These are phyloP conservation scores for Taiozyma sp. DNA, from an alignment of 1,139 yeast genomes.

Conservation along the genomic window DNA sequence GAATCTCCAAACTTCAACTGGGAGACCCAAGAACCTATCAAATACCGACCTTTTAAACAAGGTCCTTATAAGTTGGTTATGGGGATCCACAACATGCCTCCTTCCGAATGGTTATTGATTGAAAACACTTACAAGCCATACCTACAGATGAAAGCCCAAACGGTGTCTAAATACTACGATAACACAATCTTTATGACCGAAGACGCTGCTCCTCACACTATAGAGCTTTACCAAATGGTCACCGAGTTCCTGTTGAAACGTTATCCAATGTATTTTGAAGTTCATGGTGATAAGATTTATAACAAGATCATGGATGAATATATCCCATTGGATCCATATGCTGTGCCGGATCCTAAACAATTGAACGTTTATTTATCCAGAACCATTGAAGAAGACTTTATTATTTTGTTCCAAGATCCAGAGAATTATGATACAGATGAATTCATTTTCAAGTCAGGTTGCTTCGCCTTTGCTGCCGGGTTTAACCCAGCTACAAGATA, in stretches of 20 bases:
- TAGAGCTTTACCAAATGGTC: conserved; percentile 51
- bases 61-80: conserved; percentile 62
- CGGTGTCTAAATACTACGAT: conserved; percentile 28
- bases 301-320: conserved; percentile 39
- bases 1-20: conserved; percentile 40
- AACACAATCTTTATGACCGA: conserved; percentile 24
- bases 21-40: conserved; percentile 42
- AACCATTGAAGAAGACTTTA: conserved; percentile 64
- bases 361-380: conserved; percentile 39
- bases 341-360: conserved; percentile 18
- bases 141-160: conserved; percentile 39
- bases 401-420: conserved; percentile 49
- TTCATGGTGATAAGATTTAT: conserved; percentile 29
- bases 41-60: conserved; percentile 58
- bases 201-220: conserved; percentile 40
- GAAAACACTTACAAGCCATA: conserved; percentile 55
- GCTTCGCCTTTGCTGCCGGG: conserved; percentile 72
- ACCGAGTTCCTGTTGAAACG: conserved; percentile 44
- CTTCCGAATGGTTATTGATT: conserved; percentile 62
- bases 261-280: conserved; percentile 56
- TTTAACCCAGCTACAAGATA: conserved; percentile 60
- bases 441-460: conserved; percentile 59
- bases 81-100: conserved; percentile 55
- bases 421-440: conserved; percentile 45
- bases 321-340: conserved; percentile 30